Conservation (phyloP, 2,329 filamentous ascomycete species). For the Ophiosphaerella herpotricha region DNA sequence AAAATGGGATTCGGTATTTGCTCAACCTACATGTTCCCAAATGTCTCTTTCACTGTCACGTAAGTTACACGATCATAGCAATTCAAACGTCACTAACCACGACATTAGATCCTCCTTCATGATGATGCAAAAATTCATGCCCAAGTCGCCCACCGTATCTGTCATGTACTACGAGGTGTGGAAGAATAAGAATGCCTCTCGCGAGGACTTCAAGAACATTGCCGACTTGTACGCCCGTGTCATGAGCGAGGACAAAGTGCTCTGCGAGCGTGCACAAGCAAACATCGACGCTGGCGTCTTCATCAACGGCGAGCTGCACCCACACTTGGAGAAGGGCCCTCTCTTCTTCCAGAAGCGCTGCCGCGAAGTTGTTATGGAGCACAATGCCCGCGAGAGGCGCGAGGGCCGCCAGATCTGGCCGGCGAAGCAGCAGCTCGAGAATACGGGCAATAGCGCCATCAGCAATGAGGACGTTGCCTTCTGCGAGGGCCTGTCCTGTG, state of each 20-base stretch:
- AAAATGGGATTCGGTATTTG: constrained; percentile 32
- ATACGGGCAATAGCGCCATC: constrained; percentile 17
- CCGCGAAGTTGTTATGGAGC: constrained; percentile 55
- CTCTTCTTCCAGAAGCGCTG: constrained; percentile 61
- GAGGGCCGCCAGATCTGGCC: constrained; percentile 59
- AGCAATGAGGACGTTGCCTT: constrained; percentile 35
- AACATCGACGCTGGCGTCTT: constrained; percentile 67
- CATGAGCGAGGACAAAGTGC: constrained; percentile 67
- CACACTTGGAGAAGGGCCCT: constrained; percentile 63
- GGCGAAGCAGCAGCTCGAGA: constrained; percentile 45
- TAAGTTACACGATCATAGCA: constrained; percentile 9
- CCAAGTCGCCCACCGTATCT: constrained; percentile 55
- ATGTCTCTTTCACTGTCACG: constrained; percentile 39
- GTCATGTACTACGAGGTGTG: constrained; percentile 67
- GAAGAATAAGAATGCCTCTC: constrained; percentile 63
- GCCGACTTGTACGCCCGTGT: constrained; percentile 66
- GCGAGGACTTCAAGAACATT: constrained; percentile 63
- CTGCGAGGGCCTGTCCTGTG: constrained; percentile 33
- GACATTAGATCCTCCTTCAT: constrained; percentile 56
- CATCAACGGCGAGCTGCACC: constrained; percentile 66
- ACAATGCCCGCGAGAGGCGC: constrained; percentile 54
- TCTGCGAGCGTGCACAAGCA: constrained; percentile 63
- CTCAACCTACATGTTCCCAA: constrained; percentile 39
- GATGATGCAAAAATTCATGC: constrained; percentile 67
- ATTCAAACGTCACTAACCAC: constrained; percentile 7